phyloP scores from a whole-genome alignment of 148 eudicot species.

The Fagopyrum tataricum region DNA sequence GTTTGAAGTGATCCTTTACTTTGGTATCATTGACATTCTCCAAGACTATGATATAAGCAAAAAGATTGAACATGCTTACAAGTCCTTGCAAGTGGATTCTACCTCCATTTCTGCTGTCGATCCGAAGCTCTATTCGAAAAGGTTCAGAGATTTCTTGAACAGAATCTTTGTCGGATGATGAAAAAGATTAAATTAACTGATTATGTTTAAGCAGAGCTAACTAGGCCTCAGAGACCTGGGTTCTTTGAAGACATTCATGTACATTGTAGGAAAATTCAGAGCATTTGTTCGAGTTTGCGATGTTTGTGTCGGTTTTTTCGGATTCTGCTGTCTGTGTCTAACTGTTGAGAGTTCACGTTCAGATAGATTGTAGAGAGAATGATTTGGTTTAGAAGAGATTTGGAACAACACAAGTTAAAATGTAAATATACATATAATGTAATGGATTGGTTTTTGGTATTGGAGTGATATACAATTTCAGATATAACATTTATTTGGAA shows the following conservation, averaged over 20 bases:
- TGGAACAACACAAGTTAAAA: neutral
- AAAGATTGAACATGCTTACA: conserved; percentile 19
- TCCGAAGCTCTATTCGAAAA: conserved; percentile 19
- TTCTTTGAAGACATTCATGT: neutral
- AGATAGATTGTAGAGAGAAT: neutral
- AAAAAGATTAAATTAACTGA: neutral
- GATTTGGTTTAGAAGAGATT: neutral
- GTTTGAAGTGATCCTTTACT: conserved; percentile 15
- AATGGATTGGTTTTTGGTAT: neutral
- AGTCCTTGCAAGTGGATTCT: conserved; percentile 18
- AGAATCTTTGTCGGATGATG: conserved; percentile 17
- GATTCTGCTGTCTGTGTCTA: neutral
- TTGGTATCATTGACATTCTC: conserved; percentile 19
- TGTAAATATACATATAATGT: conserved; percentile 8
- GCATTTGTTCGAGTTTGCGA: neutral
- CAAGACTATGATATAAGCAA: conserved; percentile 19
- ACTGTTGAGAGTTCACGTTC: neutral
- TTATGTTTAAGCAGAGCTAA: neutral
- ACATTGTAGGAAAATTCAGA: conserved; percentile 1
- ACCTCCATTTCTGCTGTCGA: conserved; percentile 18
- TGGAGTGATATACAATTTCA: neutral
- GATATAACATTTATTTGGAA: too few relatives aligned
- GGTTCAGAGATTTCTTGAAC: conserved; percentile 16
- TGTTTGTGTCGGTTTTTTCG: neutral
- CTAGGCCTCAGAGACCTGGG: neutral